These are phyloP conservation scores for Pelargonium australe DNA, from an alignment of 441 rosid species.

Conservation along the genomic window DNA sequence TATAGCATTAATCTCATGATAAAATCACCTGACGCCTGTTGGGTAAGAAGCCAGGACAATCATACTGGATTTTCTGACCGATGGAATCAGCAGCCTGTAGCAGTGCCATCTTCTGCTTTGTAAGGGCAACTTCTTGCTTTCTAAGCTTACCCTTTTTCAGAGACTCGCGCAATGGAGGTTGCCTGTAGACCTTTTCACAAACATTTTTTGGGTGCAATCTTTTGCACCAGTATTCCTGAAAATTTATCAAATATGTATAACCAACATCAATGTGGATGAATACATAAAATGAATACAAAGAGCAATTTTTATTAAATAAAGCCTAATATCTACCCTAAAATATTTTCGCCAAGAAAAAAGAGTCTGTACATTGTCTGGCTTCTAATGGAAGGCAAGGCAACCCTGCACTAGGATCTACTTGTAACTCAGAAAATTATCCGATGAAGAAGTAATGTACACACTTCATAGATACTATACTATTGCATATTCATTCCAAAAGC, in stretches of 20 bases:
- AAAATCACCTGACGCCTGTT: constrained; percentile 81
- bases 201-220: constrained; percentile 93
- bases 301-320: constrained; percentile 6
- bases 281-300: constrained; percentile 12
- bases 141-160: constrained; percentile 79
- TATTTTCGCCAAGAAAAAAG: neutral
- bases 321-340: neutral
- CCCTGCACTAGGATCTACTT: neutral
- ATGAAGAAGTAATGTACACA: neutral
- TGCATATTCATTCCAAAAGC: neutral
- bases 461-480: neutral
- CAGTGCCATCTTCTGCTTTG: constrained; percentile 73
- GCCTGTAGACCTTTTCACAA: constrained; percentile 94
- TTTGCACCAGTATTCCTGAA: constrained; percentile 99
- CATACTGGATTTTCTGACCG: constrained; percentile 91
- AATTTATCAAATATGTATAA: constrained; percentile 21
- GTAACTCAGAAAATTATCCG: neutral
- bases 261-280: constrained; percentile 13
- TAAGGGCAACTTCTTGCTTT: constrained; percentile 78
- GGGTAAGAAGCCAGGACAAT: constrained; percentile 81
- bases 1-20: constrained; percentile 8
- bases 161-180: constrained; percentile 85
- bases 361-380: neutral
- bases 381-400: neutral
- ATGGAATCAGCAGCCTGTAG: constrained; percentile 75